These are phyloP conservation scores for Quercus rubra DNA, from an alignment of 306 rosid species.

Conservation along the genomic window DNA sequence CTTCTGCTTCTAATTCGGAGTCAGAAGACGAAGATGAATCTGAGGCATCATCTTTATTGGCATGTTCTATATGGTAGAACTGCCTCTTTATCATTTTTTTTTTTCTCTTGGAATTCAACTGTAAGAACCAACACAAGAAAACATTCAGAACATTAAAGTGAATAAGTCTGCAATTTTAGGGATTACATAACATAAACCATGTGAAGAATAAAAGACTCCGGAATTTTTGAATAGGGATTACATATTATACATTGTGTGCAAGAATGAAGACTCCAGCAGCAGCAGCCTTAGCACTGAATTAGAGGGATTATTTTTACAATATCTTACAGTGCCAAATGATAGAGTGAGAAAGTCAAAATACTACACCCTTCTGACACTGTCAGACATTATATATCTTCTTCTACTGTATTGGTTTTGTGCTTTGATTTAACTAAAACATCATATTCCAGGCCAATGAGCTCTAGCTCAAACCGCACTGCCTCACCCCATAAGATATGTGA, in stretches of 20 bases:
- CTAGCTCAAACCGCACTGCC: no score
- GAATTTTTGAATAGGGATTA: neutral
- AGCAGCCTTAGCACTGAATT: no score
- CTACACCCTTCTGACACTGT: no score
- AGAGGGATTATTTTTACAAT: no score
- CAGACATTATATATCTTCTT: no score
- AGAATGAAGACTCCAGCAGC: no score
- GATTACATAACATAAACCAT: neutral
- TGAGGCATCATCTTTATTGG: constrained; percentile 48
- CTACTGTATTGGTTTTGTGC: no score
- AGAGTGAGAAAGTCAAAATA: no score
- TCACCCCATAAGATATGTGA: no score
- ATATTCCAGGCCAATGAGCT: no score
- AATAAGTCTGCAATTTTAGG: neutral
- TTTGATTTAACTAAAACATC: no score
- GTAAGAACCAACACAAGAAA: constrained; percentile 1
- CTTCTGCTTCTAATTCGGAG: constrained; percentile 43
- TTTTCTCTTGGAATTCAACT: constrained; percentile 1
- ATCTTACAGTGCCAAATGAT: no score
- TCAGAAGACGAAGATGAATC: constrained; percentile 61
- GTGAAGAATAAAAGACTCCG: neutral
- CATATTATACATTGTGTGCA: neutral
- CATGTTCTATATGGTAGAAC: constrained; percentile 69
- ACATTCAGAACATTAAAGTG: neutral
- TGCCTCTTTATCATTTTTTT: constrained; percentile 74